Evolutionary conservation across 345 rosid genomes (phyloP), one percentile per base, ranked within the genome.

Genomic region (Geranium brycei): DNA sequence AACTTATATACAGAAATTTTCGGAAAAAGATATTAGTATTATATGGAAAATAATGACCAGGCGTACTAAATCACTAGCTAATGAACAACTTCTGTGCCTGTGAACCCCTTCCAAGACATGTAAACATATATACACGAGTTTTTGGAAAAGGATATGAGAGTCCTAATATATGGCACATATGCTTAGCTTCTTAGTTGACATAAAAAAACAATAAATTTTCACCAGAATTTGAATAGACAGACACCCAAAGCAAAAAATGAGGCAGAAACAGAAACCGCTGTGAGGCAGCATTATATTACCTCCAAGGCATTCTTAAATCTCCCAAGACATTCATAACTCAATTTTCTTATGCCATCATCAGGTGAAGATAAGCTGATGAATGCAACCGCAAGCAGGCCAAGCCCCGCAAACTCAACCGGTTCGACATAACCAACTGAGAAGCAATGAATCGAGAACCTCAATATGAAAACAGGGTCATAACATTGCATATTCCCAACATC

Each of bases 311-410:
- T 72, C 79, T 86, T 73, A 75, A 77, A 85, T 77, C 80, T 82
- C 60, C 66, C 83, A 69, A 90, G 83, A 76, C 75, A 77, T 76
- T 82, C 86, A 81, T 90, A 90, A 11, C 84, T 89, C 79, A 90
- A 71, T 72, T 90, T 93, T 75, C 96, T 88, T 72, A 90, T 79
- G 72, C 78, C 86, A 62, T 80, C 69, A 77, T 88, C 91, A 63
- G 81, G 88, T 61, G 99, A 90, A 79, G 99, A 82, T 73, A 81
- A 77, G 85, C 95, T 80, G 67, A 70, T 74, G 79, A 93, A 85
- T 19, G 96, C 90, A 71, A 93, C 70, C 31, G 96, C 91, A 73
- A 93, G 91, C 87, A 93, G 76, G 70, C 99, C 96, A 75, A 86
- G 72, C 76, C 87, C 78, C 70, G 91, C 80, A 74, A 90, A 88